phyloP scores from a whole-genome alignment of 2,329 filamentous ascomycete species.

The Hymenoscyphus linearis region DNA sequence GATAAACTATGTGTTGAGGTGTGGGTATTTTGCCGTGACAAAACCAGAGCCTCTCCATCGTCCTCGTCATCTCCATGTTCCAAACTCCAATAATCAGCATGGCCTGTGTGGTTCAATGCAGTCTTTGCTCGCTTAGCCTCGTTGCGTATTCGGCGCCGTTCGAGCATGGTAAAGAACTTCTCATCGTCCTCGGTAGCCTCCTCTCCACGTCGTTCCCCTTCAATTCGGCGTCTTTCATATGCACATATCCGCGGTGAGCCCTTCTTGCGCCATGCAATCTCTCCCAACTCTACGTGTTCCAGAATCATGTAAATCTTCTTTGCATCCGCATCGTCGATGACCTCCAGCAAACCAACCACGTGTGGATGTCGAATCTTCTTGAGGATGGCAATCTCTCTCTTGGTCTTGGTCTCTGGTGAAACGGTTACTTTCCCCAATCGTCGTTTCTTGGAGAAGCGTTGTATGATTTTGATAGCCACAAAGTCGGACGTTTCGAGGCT shows the following conservation, averaged over 20 bases:
- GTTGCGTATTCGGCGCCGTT: slow-evolving; percentile 53
- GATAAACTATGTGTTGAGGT: slow-evolving; percentile 24
- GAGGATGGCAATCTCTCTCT: slow-evolving; percentile 93
- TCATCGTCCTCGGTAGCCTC: slow-evolving; percentile 49
- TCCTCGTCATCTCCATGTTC: slow-evolving; percentile 64
- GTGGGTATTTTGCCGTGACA: slow-evolving; percentile 26
- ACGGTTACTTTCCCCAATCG: slow-evolving; percentile 78
- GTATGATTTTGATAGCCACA: slow-evolving; percentile 98
- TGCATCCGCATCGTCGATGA: slow-evolving; percentile 92
- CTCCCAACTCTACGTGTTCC: slow-evolving; percentile 89
- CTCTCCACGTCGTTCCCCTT: slow-evolving; percentile 62
- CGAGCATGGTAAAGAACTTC: slow-evolving; percentile 52
- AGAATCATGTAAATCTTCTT: slow-evolving; percentile 99
- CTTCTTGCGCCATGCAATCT: slow-evolving; percentile 90
- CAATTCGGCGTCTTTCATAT: slow-evolving; percentile 75
- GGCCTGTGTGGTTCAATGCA: slow-evolving; percentile 42
- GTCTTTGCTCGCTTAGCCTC: slow-evolving; percentile 53
- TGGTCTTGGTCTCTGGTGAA: slow-evolving; percentile 71
- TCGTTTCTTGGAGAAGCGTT: slow-evolving; percentile 87
- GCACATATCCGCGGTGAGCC: slow-evolving; percentile 77
- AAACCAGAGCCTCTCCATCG: slow-evolving; percentile 31
- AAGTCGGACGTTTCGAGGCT: slow-evolving; percentile 70
- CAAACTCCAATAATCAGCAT: slow-evolving; percentile 73
- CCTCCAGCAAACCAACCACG: slow-evolving; percentile 89
- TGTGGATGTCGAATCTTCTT: slow-evolving; percentile 99